Base-by-base conservation (phyloP, 495 filamentous ascomycete species). In the Choiromyces venosus region DNA sequence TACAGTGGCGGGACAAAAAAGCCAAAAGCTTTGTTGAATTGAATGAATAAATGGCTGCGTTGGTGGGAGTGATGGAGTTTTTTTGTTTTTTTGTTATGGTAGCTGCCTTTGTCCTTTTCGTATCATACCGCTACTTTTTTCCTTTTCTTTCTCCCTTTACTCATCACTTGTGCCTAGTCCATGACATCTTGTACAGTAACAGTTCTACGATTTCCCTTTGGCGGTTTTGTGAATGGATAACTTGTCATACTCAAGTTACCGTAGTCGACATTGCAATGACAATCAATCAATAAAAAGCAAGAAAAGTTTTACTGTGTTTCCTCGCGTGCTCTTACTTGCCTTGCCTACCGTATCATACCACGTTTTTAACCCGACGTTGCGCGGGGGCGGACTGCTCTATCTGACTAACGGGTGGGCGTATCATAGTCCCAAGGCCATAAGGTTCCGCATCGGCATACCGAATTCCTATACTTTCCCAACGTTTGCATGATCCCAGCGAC, bases 371-470 rank as follows among this genome's bases (percentile, higher is more conserved):
- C 25, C 52, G 16, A 16, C 4, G 52, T 12, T 14, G 25, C 25
- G 14, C 25, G 44, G 5, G 21, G 21, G 46, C 8, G 21, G n/a
- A 4, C n/a, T n/a, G n/a, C n/a, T n/a, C n/a, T n/a, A n/a, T n/a
- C n/a, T n/a, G n/a, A n/a, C n/a, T n/a, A n/a, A 2, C 39, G 9
- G 39, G 40, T 4, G 12, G 40, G 40, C n/a, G n/a, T n/a, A n/a
- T n/a, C n/a, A n/a, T n/a, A 42, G 40, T 16, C 40, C 14, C 25
- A 12, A 29, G 52, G 52, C 25, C 25, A 29, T 61, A 61, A 29
- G 52, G 52, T 33, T 61, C 12, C 52, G 52, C 52, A 61, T 61
- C 52, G 52, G 52, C 25, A 61, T 61, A 61, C 52, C 52, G 52
- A 61, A 33, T 29, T 33, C 52, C 25, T 61, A 29, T 12, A 61